These are phyloP conservation scores for Aspergillus pseudoglaucus DNA, from an alignment of 2,329 filamentous ascomycete genomes.

Conservation along the genomic window DNA sequence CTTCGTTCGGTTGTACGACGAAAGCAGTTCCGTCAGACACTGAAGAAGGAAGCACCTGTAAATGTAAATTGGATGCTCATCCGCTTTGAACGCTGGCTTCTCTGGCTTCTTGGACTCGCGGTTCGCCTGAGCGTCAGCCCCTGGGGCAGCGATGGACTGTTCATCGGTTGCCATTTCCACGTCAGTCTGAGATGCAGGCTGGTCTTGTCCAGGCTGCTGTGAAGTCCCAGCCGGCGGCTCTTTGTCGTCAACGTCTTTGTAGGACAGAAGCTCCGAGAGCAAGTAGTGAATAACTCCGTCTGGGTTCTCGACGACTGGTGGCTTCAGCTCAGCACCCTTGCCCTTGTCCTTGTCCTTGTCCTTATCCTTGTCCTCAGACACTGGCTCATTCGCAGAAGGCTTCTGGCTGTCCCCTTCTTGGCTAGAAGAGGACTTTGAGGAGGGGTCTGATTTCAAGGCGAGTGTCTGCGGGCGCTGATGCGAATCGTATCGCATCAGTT, in stretches of 20 bases:
- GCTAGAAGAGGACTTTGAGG: conserved; percentile 15
- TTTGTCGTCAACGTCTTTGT: conserved; percentile 86
- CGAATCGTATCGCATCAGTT: conserved; percentile 59
- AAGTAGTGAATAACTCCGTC: conserved; percentile 95
- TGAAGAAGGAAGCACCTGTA: conserved; percentile 94
- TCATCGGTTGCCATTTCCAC: conserved; percentile 46
- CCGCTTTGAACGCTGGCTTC: conserved; percentile 77
- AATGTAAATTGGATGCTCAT: conserved; percentile 91
- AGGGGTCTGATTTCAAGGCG: conserved; percentile 44
- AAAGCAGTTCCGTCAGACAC: conserved; percentile 81
- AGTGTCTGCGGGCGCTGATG: conserved; percentile 49
- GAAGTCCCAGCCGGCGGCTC: conserved; percentile 43
- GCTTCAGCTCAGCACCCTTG: conserved; percentile 66
- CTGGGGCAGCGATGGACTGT: conserved; percentile 27
- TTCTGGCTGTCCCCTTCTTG: conserved; percentile 21
- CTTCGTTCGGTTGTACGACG: conserved; percentile 90
- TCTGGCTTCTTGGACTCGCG: conserved; percentile 54
- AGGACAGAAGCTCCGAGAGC: conserved; percentile 83
- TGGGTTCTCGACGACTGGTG: conserved; percentile 81
- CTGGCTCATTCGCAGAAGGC: conserved; percentile 11
- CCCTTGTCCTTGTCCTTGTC: conserved; percentile 26
- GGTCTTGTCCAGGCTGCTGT: conserved; percentile 24
- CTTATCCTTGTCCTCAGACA: conserved; percentile 17
- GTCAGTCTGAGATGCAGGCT: conserved; percentile 35
- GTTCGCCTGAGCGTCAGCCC: conserved; percentile 20